phyloP scores from a whole-genome alignment of 495 filamentous ascomycete genomes.

The Neurospora sp. region DNA sequence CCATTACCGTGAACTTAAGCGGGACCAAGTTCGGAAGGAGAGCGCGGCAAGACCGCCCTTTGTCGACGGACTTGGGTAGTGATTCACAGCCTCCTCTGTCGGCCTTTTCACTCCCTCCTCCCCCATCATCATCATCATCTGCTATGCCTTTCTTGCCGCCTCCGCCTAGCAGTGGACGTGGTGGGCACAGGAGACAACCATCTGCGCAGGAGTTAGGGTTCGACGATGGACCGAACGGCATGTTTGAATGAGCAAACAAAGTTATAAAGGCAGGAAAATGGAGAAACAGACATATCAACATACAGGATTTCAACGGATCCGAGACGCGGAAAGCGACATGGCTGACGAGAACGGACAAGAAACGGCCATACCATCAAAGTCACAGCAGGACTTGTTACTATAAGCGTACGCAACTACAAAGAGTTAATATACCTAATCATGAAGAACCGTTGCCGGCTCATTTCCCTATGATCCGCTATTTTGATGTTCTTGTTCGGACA shows the following conservation, averaged over 20 bases:
- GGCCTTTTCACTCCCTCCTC: conserved; percentile 45
- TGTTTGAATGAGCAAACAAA: conserved; percentile 31
- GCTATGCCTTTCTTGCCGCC: conserved; percentile 35
- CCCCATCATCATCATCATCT: conserved; percentile 15
- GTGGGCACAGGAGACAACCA: conserved; percentile 38
- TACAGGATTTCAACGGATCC: background rate
- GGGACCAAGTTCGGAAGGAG: conserved; percentile 37
- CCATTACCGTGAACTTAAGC: conserved; percentile 68
- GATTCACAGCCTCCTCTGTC: conserved; percentile 18
- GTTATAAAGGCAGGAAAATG: background rate
- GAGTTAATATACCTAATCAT: background rate
- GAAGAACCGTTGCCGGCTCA: background rate
- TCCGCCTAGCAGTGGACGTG: conserved; percentile 48
- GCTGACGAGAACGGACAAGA: background rate
- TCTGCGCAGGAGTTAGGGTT: conserved; percentile 48
- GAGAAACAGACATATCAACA: background rate
- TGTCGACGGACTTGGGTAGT: conserved; percentile 6
- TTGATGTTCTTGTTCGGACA: background rate
- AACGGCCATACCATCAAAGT: background rate
- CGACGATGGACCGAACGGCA: conserved; percentile 57
- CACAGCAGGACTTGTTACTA: background rate
- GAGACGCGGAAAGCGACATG: background rate
- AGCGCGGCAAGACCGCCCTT: conserved; percentile 8
- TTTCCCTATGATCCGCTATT: background rate
- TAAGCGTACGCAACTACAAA: background rate